phyloP scores from a whole-genome alignment of 2,329 filamentous ascomycete genomes.

The Diaporthe destruens region DNA sequence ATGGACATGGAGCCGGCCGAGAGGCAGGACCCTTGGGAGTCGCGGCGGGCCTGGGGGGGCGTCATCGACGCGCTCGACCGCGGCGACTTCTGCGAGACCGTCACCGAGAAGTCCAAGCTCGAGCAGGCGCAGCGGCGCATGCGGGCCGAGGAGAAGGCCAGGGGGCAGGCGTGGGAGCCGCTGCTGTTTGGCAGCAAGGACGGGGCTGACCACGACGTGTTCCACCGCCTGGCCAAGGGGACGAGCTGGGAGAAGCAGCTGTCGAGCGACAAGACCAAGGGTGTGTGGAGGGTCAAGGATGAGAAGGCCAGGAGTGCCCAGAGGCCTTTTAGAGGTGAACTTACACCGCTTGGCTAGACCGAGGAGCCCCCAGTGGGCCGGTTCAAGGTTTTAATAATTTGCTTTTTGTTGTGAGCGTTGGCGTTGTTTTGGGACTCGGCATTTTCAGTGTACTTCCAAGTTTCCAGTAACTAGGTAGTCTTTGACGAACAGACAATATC shows the following conservation, averaged over 20 bases:
- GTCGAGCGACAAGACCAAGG: slow-evolving; percentile 52
- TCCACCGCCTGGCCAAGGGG: slow-evolving; percentile 50
- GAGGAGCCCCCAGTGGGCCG: too few species aligned
- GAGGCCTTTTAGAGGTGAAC: slow-evolving; percentile 50
- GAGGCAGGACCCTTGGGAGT: slow-evolving; percentile 84
- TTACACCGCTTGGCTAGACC: slow-evolving; percentile 51
- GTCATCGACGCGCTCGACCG: slow-evolving; percentile 79
- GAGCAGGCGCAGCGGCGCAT: slow-evolving; percentile 85
- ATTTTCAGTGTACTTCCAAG: not conserved
- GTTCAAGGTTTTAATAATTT: not conserved
- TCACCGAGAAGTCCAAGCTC: slow-evolving; percentile 80
- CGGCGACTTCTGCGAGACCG: slow-evolving; percentile 80
- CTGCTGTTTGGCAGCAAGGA: slow-evolving; percentile 50
- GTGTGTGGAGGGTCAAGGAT: slow-evolving; percentile 54
- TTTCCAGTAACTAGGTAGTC: too few species aligned
- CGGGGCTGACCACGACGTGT: slow-evolving; percentile 49
- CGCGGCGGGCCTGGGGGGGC: slow-evolving; percentile 81
- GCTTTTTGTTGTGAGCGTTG: slow-evolving; percentile 42
- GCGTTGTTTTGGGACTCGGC: slow-evolving; percentile 39
- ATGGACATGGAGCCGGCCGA: slow-evolving; percentile 65
- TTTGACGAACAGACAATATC: not conserved
- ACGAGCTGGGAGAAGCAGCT: slow-evolving; percentile 47
- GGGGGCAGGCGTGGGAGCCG: slow-evolving; percentile 57
- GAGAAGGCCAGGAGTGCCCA: slow-evolving; percentile 44
- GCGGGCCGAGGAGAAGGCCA: slow-evolving; percentile 74